Percentiles rank a stretch among this genome's conserved stretches.
Evolutionary conservation across 2,329 filamentous ascomycete genomes (phyloP).

Genomic region (Stagonosporopsis vannaccii): DNA sequence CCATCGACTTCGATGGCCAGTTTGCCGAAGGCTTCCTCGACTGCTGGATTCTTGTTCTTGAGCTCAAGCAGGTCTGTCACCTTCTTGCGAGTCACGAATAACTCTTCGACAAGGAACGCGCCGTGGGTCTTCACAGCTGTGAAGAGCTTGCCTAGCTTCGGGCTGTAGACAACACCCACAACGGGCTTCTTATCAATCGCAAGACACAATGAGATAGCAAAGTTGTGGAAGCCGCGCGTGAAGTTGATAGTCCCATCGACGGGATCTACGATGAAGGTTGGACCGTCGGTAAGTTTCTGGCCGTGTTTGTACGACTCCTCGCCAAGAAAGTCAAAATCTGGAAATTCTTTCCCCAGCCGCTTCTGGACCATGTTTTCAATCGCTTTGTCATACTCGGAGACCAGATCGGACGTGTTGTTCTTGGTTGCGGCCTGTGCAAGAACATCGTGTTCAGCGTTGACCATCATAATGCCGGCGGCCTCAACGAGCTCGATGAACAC

Average conservation of each 20-base stretch:
- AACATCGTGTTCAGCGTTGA: conserved; percentile 38
- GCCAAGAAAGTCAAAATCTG: conserved; percentile 52
- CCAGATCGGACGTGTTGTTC: conserved; percentile 58
- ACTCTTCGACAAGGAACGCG: conserved; percentile 35
- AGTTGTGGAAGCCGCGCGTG: conserved; percentile 48
- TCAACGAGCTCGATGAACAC: conserved; percentile 37
- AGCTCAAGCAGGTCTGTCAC: conserved; percentile 1
- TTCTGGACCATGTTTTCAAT: conserved; percentile 60
- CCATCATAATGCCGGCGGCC: conserved; percentile 43
- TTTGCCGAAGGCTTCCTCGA: neutral
- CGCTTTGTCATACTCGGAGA: conserved; percentile 63
- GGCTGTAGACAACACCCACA: conserved; percentile 48
- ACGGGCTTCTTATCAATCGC: conserved; percentile 43
- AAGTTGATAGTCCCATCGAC: conserved; percentile 52
- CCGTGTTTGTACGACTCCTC: conserved; percentile 47
- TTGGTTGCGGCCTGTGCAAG: conserved; percentile 35
- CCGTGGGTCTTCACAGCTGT: conserved; percentile 45
- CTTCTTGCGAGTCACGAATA: conserved; percentile 10
- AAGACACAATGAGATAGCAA: conserved; percentile 44
- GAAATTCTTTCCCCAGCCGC: conserved; percentile 54
- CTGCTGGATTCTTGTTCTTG: neutral
- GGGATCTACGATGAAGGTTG: conserved; percentile 50
- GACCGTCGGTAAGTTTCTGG: conserved; percentile 37
- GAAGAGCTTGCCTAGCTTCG: conserved; percentile 46
- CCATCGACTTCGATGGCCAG: neutral